Base-by-base conservation (phyloP, 2,329 filamentous ascomycete genomes). In the Cytospora leucostoma region DNA sequence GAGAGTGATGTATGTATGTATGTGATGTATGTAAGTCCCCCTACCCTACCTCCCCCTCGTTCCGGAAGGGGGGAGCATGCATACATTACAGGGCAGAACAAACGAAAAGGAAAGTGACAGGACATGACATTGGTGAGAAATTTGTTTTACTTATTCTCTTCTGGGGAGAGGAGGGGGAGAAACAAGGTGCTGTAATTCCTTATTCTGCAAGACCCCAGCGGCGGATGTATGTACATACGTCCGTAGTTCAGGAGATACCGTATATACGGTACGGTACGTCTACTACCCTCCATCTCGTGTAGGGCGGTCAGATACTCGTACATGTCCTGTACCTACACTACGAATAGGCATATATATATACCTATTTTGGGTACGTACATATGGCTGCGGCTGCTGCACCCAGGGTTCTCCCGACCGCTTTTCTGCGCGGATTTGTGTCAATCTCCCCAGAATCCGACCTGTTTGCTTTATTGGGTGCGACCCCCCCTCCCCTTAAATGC, bases 391-490 rank as follows among this genome's bases (percentile, higher is more conserved):
- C 56, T 49, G n/a, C 7, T 27, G 17, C 34, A 38, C 17, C 33
- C 37, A 13, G n/a, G 19, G 37, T 32, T 40, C 44, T 38, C 49
- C 58, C 58, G 58, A 60, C 58, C 58, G 58, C 58, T 33, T 60
- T 60, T 60, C 58, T 60, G 58, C 58, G 53, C 19, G 50, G 37
- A 49, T 21, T 51, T 37, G 50, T 53, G 37, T 35, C 58, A 60
- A 60, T 54, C 57, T 60, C 50, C 50, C 58, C 27, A 60, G 54
- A 60, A 54, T 44, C 37, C 37, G 57, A 59, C 57, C 35, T 15
- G 58, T 54, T 47, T 60, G 58, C n/a, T 50, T 60, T 60, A 34
- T 60, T 38, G 50, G 32, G 47, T 60, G 50, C 58, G 58, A 60
- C 58, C 58, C 58, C 58, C 58, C 58, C 50, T 58, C 58, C 10